Percentiles rank a stretch among this genome's conserved stretches.
phyloP scores from a whole-genome alignment of 2,329 filamentous ascomycete species.

The Emmonsiellopsis sp. region DNA sequence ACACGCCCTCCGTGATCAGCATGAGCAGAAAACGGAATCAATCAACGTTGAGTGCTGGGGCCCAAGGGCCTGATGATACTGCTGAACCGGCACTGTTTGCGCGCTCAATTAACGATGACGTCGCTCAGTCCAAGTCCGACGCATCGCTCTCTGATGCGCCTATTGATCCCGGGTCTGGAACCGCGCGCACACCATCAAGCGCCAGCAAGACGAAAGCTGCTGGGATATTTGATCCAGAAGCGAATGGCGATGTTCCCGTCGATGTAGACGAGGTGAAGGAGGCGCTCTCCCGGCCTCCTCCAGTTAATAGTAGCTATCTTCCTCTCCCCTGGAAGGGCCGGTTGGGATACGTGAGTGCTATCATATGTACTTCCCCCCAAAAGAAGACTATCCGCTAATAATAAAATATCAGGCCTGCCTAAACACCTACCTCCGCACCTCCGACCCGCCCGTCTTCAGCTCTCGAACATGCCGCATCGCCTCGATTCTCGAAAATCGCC shows the following conservation, averaged over 20 bases:
- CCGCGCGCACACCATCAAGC: background rate
- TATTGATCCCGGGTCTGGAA: background rate
- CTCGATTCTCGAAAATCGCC: constrained; percentile 80
- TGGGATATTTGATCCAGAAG: constrained; percentile 42
- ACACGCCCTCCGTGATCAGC: background rate
- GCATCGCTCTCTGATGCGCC: constrained; percentile 1
- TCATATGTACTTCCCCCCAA: background rate
- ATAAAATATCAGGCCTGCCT: constrained; percentile 60
- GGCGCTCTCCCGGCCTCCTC: constrained; percentile 56
- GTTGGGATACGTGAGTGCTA: constrained; percentile 66
- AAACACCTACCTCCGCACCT: constrained; percentile 78
- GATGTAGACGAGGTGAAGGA: constrained; percentile 51
- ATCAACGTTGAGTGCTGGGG: background rate
- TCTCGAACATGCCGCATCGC: constrained; percentile 86
- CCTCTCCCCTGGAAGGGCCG: constrained; percentile 87
- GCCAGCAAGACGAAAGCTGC: constrained; percentile 2
- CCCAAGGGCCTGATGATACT: too few species aligned
- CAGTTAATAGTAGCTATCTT: constrained; percentile 73
- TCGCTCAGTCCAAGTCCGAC: background rate
- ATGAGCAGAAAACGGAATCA: background rate
- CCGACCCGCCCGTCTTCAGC: constrained; percentile 77
- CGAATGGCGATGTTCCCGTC: constrained; percentile 41
- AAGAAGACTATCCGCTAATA: constrained; percentile 15
- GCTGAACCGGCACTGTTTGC: background rate
- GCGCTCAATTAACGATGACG: background rate